Evolutionary conservation across 164 flowering plant genomes (phyloP).

Genomic region (Houttuynia cordata): DNA sequence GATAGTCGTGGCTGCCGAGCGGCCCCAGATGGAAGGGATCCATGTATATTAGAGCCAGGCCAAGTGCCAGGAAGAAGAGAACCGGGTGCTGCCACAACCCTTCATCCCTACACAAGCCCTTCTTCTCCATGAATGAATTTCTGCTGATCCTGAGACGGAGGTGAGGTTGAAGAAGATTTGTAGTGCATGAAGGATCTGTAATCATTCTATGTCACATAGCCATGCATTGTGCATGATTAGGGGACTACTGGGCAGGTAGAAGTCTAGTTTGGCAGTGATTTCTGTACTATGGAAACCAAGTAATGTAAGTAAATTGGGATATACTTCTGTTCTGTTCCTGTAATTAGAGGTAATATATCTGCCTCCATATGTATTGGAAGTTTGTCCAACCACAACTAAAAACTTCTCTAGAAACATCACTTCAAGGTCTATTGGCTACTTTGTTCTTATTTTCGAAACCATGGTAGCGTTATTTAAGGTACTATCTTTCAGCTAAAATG

Average conservation of each 20-base stretch:
- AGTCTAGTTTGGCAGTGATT: neutral
- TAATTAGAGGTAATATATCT: too few relatives aligned
- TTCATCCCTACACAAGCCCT: constrained; percentile 26
- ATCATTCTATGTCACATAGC: neutral
- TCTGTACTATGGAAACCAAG: neutral
- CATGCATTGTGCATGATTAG: neutral
- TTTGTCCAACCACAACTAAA: too few relatives aligned
- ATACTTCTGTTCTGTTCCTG: too few relatives aligned
- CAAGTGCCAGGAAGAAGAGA: constrained; percentile 27
- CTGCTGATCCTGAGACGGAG: neutral
- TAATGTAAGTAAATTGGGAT: too few relatives aligned
- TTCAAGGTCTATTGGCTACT: too few relatives aligned
- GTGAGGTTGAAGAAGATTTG: neutral
- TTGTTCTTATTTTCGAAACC: too few relatives aligned
- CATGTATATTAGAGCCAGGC: constrained; percentile 46
- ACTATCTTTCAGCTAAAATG: too few relatives aligned
- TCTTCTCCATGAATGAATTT: constrained; percentile 46
- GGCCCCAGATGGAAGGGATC: constrained; percentile 82
- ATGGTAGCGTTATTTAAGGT: too few relatives aligned
- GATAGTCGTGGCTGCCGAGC: constrained; percentile 56
- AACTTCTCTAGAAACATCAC: too few relatives aligned
- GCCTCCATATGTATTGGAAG: too few relatives aligned
- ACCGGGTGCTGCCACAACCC: constrained; percentile 38
- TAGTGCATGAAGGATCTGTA: neutral
- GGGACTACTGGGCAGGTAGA: neutral